Evolutionary conservation across 2,329 filamentous ascomycete species (phyloP), one percentile per base, ranked within the genome.

Genomic region (Sarocladium kiliense): DNA sequence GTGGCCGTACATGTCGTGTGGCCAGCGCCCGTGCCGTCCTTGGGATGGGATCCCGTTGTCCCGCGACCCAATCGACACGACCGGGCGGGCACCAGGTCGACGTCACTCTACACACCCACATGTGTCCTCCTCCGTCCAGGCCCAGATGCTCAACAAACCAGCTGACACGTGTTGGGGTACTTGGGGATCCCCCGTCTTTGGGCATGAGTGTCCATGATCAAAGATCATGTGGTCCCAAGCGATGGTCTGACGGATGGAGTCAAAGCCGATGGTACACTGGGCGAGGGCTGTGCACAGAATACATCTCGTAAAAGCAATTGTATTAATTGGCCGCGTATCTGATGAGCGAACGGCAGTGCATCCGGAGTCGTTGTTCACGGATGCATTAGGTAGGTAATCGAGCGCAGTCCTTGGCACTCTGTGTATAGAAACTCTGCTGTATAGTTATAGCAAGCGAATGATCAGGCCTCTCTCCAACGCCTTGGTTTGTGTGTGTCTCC

Each of bases 151-250:
- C 47, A 51, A 51, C 47, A 51, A 51, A 51, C 47, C 47, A 36
- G 47, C 47, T 51, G 47, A 51, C 47, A 51, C 47, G 47, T 51
- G 47, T 51, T 51, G 47, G 47, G 47, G 47, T 21, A 32, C 25
- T 16, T 30, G 23, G 12, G 44, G 44, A 30, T 45, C 19, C 44
- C 23, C 26, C 23, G 30, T 7, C 12, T 27, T 51, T 51, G 47
- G 47, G 30, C 44, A 49, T 49, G 44, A 32, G 44, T 34, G n/a
- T n/a, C n/a, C n/a, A n/a, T n/a, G n/a, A n/a, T n/a, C n/a, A 23
- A 18, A n/a, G 25, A 18, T 51, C 47, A 51, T 34, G 30, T 51
- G 47, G 47, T 18, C 27, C 14, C 10, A 7, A n/a, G 19, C 11
- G 18, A 30, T 49, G 23, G 25, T n/a, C 9, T 19, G 44, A 49